Conservation (phyloP, 805 yeast genomes). For the Ascoidea rubescens region DNA sequence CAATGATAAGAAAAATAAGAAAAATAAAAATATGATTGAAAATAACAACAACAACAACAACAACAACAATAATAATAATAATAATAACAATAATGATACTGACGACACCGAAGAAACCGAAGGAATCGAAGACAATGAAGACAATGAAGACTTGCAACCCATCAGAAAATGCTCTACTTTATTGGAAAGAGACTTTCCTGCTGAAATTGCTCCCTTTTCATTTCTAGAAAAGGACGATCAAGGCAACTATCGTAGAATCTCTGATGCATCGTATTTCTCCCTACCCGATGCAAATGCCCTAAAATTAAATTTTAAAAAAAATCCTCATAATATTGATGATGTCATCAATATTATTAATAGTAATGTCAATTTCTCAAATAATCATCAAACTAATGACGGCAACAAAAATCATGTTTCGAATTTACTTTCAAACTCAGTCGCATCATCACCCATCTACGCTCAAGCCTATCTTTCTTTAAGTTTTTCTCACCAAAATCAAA, state of each 20-base stretch:
- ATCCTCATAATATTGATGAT: too few species aligned
- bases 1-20: too few species aligned
- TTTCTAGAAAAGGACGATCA: conserved; percentile 4
- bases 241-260: background rate
- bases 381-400: too few species aligned
- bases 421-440: too few species aligned
- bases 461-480: background rate
- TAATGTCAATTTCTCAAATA: too few species aligned
- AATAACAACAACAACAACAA: background rate
- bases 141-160: background rate
- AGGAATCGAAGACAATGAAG: background rate
- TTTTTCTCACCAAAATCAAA: background rate
- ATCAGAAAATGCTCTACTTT: conserved; percentile 4
- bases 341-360: too few species aligned
- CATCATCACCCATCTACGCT: too few species aligned
- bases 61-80: background rate
- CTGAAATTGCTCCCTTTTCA: conserved; percentile 10
- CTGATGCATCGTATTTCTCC: background rate
- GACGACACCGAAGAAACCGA: background rate
- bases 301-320: too few species aligned
- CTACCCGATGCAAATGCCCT: background rate
- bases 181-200: conserved; percentile 11
- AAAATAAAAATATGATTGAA: too few species aligned
- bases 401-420: too few species aligned
- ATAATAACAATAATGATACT: background rate